Base-by-base conservation (phyloP, 441 rosid genomes). In the Adansonia madagascariensis region DNA sequence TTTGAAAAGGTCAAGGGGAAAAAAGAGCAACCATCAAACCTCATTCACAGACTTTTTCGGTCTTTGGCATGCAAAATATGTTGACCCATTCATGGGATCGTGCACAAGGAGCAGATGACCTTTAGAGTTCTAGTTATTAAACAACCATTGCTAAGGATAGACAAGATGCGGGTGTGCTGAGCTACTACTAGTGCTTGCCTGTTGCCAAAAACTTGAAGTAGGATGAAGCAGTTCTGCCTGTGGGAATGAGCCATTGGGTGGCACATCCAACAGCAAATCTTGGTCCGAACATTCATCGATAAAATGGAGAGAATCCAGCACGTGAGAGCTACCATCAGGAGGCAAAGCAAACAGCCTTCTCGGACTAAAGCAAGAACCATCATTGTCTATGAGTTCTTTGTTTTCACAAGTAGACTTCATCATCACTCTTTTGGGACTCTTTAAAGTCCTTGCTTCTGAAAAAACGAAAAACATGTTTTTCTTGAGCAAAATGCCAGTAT, bases 171-270 rank as follows among this genome's bases (percentile, higher is more conserved):
- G 83, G 83, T 84, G 78, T 67, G 63, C 80, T 9, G 91, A 87
- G 82, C 89, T 89, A 79, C 92, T 85, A 77, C 89, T 82, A 78
- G 86, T 78, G 81, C 91, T 88, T 64, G 91, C 90, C 75, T 89
- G 92, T 63, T 80, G 88, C 75, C 88, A 86, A 76, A 52, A 81
- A 80, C 80, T 79, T 74, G 77, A 22, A 78, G 81, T 43, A 20
- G 94, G 94, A 74, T 80, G 85, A 80, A 96, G 96, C 75, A 96
- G 94, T 85, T 96, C 99, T 61, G 98, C 98, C 85, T 91, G 95
- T 61, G 96, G 91, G 80, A 94, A 96, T 22, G 91, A 92, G 75
- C 91, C 83, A 15, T 91, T 90, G 77, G 90, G 89, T 31, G 99
- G 98, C 82, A 94, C 89, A 44, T 94, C 94, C 77, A 96, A 72